Percentiles rank a stretch among this genome's conserved stretches.
These are phyloP conservation scores for Misopates orontium DNA, from an alignment of 257 asterid species.

Conservation along the genomic window DNA sequence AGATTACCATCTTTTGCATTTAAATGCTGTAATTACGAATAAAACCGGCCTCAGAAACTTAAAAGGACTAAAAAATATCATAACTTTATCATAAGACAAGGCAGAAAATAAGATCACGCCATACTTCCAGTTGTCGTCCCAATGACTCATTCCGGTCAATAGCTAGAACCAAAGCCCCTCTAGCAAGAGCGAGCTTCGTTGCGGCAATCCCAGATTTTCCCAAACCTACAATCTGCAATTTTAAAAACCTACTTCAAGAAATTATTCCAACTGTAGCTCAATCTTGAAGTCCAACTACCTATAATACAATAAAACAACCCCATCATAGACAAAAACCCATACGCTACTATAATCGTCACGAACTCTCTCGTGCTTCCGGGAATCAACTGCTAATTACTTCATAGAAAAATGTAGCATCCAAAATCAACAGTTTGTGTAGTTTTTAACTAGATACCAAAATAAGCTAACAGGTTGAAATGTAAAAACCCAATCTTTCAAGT, in stretches of 20 bases:
- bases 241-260: background rate
- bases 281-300: too few species aligned
- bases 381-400: background rate
- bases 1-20: constrained; percentile 28
- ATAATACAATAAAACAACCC: background rate
- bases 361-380: background rate
- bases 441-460: background rate
- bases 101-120: constrained; percentile 7
- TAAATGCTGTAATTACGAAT: constrained; percentile 25
- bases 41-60: background rate
- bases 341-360: background rate
- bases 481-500: background rate
- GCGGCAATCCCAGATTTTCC: constrained; percentile 43
- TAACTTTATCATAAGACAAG: background rate
- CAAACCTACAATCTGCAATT: constrained; percentile 36
- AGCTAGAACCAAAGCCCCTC: constrained; percentile 51
- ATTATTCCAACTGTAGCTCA: background rate
- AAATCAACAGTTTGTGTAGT: background rate
- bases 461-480: background rate
- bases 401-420: too few species aligned
- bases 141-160: constrained; percentile 36
- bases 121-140: constrained; percentile 23
- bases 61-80: background rate
- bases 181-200: constrained; percentile 41
- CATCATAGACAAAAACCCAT: background rate